A percentile compares a stretch with the other conserved stretches of the same genome.
These are phyloP conservation scores for Alnus glutinosa DNA, from an alignment of 306 rosid genomes.

Conservation along the genomic window DNA sequence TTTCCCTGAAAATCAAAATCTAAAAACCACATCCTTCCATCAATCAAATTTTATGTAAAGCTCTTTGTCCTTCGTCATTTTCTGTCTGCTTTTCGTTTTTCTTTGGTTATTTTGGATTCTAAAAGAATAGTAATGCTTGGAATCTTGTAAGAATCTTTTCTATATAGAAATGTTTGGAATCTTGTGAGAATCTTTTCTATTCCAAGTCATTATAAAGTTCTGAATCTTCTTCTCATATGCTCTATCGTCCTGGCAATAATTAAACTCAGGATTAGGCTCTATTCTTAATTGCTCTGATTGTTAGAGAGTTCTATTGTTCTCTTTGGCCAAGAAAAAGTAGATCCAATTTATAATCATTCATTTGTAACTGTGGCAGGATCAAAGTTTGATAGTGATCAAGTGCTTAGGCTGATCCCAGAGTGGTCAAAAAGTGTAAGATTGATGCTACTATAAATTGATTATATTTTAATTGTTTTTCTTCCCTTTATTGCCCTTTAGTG, in stretches of 20 bases:
- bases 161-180: not conserved
- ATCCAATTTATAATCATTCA: slow-evolving; percentile 23
- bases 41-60: not conserved
- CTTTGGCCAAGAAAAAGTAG: slow-evolving; percentile 8
- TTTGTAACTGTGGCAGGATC: slow-evolving; percentile 53
- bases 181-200: not conserved
- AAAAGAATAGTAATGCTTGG: not conserved
- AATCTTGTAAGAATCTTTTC: slow-evolving; percentile 1
- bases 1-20: too few species aligned
- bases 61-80: not conserved
- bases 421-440: slow-evolving; percentile 93
- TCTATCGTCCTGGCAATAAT: slow-evolving; percentile 2
- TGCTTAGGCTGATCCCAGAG: slow-evolving; percentile 71
- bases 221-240: not conserved
- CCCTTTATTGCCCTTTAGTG: not conserved
- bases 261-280: slow-evolving; percentile 12
- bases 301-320: slow-evolving; percentile 11
- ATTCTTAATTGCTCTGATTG: slow-evolving; percentile 2
- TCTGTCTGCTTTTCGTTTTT: not conserved
- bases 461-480: slow-evolving; percentile 5
- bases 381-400: slow-evolving; percentile 63
- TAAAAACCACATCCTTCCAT: not conserved
- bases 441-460: slow-evolving; percentile 16
- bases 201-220: not conserved
- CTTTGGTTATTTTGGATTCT: not conserved